Evolutionary conservation across 768 basidiomycete genomes (phyloP), one percentile per base, ranked within the genome.

Genomic region (Gyrodon lividus): DNA sequence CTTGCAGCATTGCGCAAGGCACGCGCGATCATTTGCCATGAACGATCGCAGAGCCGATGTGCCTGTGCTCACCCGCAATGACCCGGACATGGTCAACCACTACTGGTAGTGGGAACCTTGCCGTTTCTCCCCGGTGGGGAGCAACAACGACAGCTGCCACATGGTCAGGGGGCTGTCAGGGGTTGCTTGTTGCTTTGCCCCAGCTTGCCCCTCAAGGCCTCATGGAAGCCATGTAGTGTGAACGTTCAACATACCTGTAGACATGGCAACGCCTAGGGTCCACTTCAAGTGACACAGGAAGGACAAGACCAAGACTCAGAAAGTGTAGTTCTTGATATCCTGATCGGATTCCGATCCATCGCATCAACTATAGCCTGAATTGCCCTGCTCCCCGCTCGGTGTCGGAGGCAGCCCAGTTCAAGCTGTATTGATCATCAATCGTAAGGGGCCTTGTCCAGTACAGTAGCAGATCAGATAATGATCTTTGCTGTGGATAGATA

Each of bases 401-500:
- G n/a, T n/a, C n/a, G n/a, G n/a, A n/a, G n/a, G n/a, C n/a, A n/a
- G n/a, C n/a, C n/a, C n/a, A n/a, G n/a, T n/a, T n/a, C n/a, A n/a
- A n/a, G n/a, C n/a, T n/a, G n/a, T n/a, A n/a, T n/a, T n/a, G n/a
- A n/a, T n/a, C n/a, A n/a, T n/a, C n/a, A n/a, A n/a, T n/a, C n/a
- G n/a, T n/a, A n/a, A n/a, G n/a, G n/a, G n/a, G n/a, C n/a, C 35
- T 37, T 37, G 35, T 37, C 35, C 17, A 17, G 35, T 37, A 14
- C 26, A 19, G 50, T 46, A 35, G 28, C 33, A 22, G 51, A 47
- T 57, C 55, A 42, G 35, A 39, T 46, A 48, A 47, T 17, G 30
- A 38, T 43, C 24, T 40, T 33, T 58, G 58, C 59, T 52, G 61
- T 56, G 19, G 33, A 40, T 43, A 34, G 22, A 35, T 35, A 23